Conservation (phyloP, 2,329 filamentous ascomycete species). For the Phaeophleospora eucalypticola region DNA sequence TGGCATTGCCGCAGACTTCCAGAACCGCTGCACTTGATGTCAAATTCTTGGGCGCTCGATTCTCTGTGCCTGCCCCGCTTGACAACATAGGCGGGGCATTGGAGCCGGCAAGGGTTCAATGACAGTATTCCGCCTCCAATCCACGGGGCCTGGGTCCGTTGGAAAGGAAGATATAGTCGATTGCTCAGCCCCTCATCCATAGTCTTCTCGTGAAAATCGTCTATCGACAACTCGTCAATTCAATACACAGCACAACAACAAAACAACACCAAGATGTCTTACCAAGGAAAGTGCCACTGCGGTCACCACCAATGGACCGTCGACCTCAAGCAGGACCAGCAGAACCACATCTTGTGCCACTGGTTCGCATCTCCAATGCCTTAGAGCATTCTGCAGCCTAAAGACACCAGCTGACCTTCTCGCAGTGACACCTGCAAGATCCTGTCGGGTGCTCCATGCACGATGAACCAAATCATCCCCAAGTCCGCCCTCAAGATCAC, state of each 20-base stretch:
- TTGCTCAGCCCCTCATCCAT: too few relatives aligned
- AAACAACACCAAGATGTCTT: slow-evolving; percentile 36
- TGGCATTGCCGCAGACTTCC: background rate
- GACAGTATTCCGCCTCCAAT: background rate
- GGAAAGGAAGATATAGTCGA: too few relatives aligned
- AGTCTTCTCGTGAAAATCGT: too few relatives aligned
- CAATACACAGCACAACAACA: background rate
- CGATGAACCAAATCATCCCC: slow-evolving; percentile 53
- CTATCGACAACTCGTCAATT: background rate
- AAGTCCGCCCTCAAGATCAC: slow-evolving; percentile 49
- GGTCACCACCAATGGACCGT: slow-evolving; percentile 51
- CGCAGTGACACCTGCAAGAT: slow-evolving; percentile 57
- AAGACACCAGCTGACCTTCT: slow-evolving; percentile 30
- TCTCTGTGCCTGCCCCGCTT: too few relatives aligned
- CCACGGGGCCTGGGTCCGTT: too few relatives aligned
- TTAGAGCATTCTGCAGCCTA: background rate
- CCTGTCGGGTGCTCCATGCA: slow-evolving; percentile 49
- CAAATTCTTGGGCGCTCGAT: too few relatives aligned
- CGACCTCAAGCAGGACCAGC: slow-evolving; percentile 45
- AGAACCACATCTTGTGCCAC: slow-evolving; percentile 43
- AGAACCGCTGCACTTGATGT: background rate
- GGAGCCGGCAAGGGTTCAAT: background rate
- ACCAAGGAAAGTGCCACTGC: slow-evolving; percentile 53
- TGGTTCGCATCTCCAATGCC: background rate
- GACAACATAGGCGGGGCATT: background rate